A percentile compares a stretch with the other conserved stretches of the same genome.
Conservation (phyloP, 495 filamentous ascomycete species). For the Saxophila tyrrhenica region DNA sequence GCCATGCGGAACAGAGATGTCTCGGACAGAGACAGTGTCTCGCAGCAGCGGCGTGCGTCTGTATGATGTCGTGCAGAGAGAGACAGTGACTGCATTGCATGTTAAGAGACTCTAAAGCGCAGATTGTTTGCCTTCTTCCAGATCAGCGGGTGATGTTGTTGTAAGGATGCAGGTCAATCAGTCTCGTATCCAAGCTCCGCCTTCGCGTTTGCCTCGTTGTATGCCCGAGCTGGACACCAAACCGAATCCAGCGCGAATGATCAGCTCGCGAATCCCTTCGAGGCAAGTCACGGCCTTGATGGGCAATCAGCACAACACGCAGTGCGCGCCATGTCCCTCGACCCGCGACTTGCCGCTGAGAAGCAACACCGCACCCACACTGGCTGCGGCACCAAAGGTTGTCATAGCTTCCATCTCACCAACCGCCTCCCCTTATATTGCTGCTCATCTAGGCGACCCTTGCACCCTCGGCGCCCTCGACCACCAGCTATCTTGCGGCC, state of each 20-base stretch:
- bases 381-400: neutral
- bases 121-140: too few relatives aligned
- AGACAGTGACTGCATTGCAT: neutral
- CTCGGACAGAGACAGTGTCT: neutral
- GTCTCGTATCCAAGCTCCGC: neutral
- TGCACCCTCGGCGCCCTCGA: constrained; percentile 1
- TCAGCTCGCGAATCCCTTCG: too few relatives aligned
- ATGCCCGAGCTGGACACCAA: too few relatives aligned
- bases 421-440: neutral
- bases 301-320: neutral
- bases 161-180: neutral
- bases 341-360: neutral
- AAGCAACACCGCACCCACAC: neutral
- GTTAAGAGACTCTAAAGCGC: too few relatives aligned
- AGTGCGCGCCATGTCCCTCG: neutral
- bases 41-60: neutral
- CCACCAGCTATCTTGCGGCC: neutral
- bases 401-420: neutral
- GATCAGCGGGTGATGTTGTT: too few relatives aligned
- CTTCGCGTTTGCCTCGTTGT: too few relatives aligned
- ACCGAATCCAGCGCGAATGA: too few relatives aligned
- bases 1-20: neutral
- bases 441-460: neutral
- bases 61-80: neutral
- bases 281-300: neutral